Percentiles rank a stretch among this genome's conserved stretches.
Evolutionary conservation across 2,329 filamentous ascomycete species (phyloP).

Genomic region (Botrytis deweyae): DNA sequence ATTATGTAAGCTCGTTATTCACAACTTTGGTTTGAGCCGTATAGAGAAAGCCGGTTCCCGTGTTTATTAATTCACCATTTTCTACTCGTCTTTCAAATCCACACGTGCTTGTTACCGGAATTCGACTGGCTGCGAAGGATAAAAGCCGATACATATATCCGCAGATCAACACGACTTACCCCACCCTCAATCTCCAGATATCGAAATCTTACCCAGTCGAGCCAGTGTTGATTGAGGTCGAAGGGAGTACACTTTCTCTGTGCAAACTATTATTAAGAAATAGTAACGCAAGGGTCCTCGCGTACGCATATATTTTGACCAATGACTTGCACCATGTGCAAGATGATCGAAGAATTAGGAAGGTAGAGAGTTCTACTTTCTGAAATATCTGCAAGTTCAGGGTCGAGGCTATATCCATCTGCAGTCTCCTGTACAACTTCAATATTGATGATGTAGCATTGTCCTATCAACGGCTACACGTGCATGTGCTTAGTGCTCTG

Average conservation of each 20-base stretch:
- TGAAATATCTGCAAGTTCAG: conserved; percentile 14
- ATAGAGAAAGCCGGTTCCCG: neutral
- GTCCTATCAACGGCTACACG: conserved; percentile 19
- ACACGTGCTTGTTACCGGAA: neutral
- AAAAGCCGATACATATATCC: neutral
- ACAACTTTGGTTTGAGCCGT: neutral
- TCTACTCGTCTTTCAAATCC: neutral
- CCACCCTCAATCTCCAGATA: conserved; percentile 2
- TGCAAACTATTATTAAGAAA: neutral
- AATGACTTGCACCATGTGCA: conserved; percentile 7
- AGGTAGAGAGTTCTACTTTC: conserved; percentile 17
- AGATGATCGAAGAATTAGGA: conserved; percentile 15
- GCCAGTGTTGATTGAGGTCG: conserved; percentile 1
- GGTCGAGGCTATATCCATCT: neutral
- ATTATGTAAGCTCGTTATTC: neutral
- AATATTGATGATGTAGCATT: conserved; percentile 9
- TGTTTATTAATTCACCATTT: neutral
- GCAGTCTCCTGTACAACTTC: neutral
- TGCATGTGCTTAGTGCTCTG: conserved; percentile 4
- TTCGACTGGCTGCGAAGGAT: conserved; percentile 1
- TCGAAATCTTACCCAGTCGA: neutral
- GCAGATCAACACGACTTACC: conserved; percentile 9
- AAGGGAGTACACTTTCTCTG: neutral
- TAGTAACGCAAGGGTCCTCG: neutral
- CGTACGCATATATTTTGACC: neutral